Conservation (phyloP, 345 rosid genomes). For the Murraya koenigii region DNA sequence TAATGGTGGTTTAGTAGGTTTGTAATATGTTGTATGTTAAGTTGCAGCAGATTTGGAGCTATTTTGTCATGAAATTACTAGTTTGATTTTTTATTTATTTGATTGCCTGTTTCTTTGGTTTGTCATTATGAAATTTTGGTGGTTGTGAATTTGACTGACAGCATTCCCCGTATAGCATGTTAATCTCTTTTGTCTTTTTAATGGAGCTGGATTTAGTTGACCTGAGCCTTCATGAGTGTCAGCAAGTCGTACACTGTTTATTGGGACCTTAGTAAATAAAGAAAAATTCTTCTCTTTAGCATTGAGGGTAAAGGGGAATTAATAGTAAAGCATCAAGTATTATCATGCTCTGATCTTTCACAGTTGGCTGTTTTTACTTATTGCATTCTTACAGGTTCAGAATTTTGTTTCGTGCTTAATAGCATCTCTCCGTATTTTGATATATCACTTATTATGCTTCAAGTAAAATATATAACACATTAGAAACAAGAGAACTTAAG, state of each 20-base stretch:
- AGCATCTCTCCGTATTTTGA: not conserved
- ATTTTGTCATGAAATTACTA: not conserved
- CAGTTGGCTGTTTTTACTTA: not conserved
- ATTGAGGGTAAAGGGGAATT: not conserved
- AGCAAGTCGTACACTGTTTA: not conserved
- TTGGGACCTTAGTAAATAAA: not conserved
- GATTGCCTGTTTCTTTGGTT: not conserved
- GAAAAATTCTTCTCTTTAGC: not conserved
- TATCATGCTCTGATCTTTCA: conserved; percentile 1
- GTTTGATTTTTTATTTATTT: not conserved
- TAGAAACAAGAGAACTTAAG: not conserved
- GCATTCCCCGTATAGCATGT: not conserved
- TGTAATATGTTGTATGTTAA: not conserved
- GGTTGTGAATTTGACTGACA: not conserved
- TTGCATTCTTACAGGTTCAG: not conserved
- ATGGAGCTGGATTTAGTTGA: not conserved
- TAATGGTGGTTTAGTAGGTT: not conserved
- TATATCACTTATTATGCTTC: not conserved
- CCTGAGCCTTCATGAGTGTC: not conserved
- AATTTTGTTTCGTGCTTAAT: not conserved
- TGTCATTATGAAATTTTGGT: not conserved
- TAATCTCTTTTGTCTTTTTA: not conserved
- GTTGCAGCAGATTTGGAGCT: not conserved
- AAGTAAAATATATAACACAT: not conserved
- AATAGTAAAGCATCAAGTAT: not conserved